A percentile compares a stretch with the other conserved stretches of the same genome.
phyloP scores from a whole-genome alignment of 2,329 filamentous ascomycete species.

The Pestalotiopsis sp. region DNA sequence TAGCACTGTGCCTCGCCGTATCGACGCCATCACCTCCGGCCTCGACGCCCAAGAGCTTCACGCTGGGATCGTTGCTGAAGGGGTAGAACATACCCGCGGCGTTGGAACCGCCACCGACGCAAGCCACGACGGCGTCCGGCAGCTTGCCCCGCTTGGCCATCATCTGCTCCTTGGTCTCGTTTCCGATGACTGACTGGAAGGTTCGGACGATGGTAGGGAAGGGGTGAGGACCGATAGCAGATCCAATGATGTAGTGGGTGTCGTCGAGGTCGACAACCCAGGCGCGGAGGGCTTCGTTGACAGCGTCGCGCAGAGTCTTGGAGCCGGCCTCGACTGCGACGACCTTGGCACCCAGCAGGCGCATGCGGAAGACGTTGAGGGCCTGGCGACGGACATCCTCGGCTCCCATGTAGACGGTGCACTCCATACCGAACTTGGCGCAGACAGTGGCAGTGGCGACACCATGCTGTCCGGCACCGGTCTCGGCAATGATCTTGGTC shows the following conservation, averaged over 20 bases:
- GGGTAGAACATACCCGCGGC: slow-evolving; percentile 98
- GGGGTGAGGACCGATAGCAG: slow-evolving; percentile 94
- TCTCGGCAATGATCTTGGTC: slow-evolving; percentile 97
- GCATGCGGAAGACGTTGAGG: slow-evolving; percentile 98
- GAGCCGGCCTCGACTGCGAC: slow-evolving; percentile 91
- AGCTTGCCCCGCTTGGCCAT: slow-evolving; percentile 80
- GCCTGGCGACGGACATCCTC: slow-evolving; percentile 96
- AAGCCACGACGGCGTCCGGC: slow-evolving; percentile 94
- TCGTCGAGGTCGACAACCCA: slow-evolving; percentile 94
- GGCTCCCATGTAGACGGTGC: slow-evolving; percentile 97
- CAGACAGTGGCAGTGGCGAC: slow-evolving; percentile 97
- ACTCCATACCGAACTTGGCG: slow-evolving; percentile 97
- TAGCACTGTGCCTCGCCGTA: slow-evolving; percentile 83
- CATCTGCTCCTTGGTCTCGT: slow-evolving; percentile 94
- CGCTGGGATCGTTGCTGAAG: slow-evolving; percentile 80
- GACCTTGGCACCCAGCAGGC: slow-evolving; percentile 89
- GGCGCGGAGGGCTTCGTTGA: slow-evolving; percentile 91
- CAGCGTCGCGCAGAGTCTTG: slow-evolving; percentile 79
- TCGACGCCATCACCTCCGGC: slow-evolving; percentile 92
- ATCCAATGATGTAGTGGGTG: slow-evolving; percentile 98
- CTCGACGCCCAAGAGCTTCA: slow-evolving; percentile 91
- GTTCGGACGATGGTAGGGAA: slow-evolving; percentile 98
- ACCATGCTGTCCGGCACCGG: slow-evolving; percentile 95
- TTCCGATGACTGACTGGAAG: slow-evolving; percentile 95
- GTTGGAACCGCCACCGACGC: slow-evolving; percentile 93